A percentile compares a stretch with the other conserved stretches of the same genome.
phyloP scores from a whole-genome alignment of 1,284 basidiomycete genomes.

The Grifola frondosa region DNA sequence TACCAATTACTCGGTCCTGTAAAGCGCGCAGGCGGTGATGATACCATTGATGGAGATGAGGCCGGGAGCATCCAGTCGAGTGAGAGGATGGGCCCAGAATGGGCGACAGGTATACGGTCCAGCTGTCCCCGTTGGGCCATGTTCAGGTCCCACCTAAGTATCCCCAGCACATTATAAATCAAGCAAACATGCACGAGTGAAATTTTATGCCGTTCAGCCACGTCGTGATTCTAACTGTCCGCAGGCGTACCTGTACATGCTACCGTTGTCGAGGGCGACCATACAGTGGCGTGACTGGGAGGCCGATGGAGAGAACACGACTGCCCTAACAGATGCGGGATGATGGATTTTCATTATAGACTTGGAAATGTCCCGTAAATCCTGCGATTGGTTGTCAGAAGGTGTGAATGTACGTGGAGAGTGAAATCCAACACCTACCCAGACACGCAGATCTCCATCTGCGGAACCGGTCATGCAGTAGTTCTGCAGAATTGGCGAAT shows the following conservation, averaged over 20 bases:
- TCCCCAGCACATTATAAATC: no score
- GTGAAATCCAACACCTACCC: slow-evolving; percentile 50
- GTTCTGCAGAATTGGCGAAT: slow-evolving; percentile 59
- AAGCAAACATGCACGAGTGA: no score
- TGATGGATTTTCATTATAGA: slow-evolving; percentile 75
- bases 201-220: no score
- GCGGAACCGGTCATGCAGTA: slow-evolving; percentile 82
- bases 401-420: no score
- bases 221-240: no score
- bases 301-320: slow-evolving; percentile 69
- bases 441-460: slow-evolving; percentile 80
- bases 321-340: slow-evolving; percentile 66
- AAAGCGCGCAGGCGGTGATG: slow-evolving; percentile 7
- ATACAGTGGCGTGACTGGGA: slow-evolving; percentile 69
- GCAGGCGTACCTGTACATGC: slow-evolving; percentile 33
- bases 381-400: no score
- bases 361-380: slow-evolving; percentile 69
- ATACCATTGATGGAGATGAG: slow-evolving; percentile 8
- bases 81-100: slow-evolving; percentile 72
- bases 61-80: slow-evolving; percentile 68
- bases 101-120: slow-evolving; percentile 77
- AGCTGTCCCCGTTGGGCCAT: slow-evolving; percentile 70
- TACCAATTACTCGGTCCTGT: slow-evolving; percentile 25
- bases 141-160: slow-evolving; percentile 74
- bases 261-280: slow-evolving; percentile 81